Base-by-base conservation (phyloP, 2,329 filamentous ascomycete genomes). In the Fusarium sp. region DNA sequence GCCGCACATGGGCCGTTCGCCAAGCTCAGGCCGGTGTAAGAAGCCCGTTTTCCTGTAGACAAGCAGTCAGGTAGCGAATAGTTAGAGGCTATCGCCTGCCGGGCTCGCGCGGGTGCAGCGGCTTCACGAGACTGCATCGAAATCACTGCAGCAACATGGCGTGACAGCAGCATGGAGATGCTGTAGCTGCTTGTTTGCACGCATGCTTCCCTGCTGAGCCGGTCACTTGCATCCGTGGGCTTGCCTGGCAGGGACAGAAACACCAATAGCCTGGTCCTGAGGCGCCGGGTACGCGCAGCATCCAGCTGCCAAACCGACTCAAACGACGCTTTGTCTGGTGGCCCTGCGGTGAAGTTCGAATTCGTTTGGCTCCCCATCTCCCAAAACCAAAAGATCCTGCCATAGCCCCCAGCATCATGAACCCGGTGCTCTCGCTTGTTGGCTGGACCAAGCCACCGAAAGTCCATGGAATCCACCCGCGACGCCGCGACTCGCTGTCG, bases 91-190 rank as follows among this genome's bases (percentile, higher is more conserved):
- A 59, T 52, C 37, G 30, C 39, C 47, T 52, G 31, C 41, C 11
- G 41, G 15, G 16, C 27, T 50, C 57, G 43, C 60, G 59, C 57
- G 60, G 54, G 62, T 67, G 66, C 60, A 59, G 58, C 58, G 59
- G 56, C 34, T 62, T 40, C 37, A 47, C 43, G 30, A 44, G 57
- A 46, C 52, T 56, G 11, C 27, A 47, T 50, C 52, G 34, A 56
- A 11, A 63, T 70, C 62, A 71, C 68, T 68, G 70, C 70, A 74
- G 70, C 64, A 56, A 53, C 66, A 71, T 74, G 70, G 62, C 58
- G 57, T 75, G 71, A 75, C 63, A 34, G 58, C 53, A 40, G 59
- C 47, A 54, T 59, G 18, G 52, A 62, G 18, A 41, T 12, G 12
- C 31, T 34, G 34, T 51, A 43, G 28, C 52, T 60, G 50, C 59